A percentile compares a stretch with the other conserved stretches of the same genome.
phyloP scores from a whole-genome alignment of 345 rosid species.

The Gossypium ekmanianum region DNA sequence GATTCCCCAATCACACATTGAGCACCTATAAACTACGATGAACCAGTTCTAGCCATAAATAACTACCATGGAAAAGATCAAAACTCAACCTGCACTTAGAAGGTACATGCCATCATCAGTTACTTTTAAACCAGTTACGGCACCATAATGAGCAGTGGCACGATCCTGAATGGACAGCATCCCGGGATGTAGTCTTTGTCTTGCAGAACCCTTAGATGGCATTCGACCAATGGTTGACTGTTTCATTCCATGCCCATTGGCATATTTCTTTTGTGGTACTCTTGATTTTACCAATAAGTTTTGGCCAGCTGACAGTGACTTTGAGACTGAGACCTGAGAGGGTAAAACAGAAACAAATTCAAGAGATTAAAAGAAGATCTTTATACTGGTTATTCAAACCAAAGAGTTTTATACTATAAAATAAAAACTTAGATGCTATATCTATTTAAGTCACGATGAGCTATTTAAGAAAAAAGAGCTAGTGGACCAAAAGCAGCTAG shows the following conservation, averaged over 20 bases:
- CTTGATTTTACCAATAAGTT: constrained; percentile 35
- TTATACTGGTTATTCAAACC: not conserved
- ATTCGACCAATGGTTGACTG: constrained; percentile 46
- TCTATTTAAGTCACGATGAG: constrained; percentile 18
- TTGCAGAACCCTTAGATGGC: constrained; percentile 48
- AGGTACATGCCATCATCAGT: constrained; percentile 92
- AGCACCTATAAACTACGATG: not conserved
- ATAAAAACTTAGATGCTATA: not conserved
- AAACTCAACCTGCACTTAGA: constrained; percentile 76
- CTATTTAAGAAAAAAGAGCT: not conserved
- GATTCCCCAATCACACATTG: not conserved
- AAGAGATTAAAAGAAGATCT: not conserved
- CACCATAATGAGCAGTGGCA: constrained; percentile 95
- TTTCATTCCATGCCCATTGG: constrained; percentile 54
- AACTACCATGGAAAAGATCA: constrained; percentile 1
- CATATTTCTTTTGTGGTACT: constrained; percentile 39
- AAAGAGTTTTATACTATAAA: not conserved
- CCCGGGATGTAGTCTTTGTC: constrained; percentile 83
- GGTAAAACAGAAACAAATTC: not conserved
- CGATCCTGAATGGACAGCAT: constrained; percentile 74
- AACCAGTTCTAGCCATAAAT: not conserved
- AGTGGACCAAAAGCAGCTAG: constrained; percentile 6
- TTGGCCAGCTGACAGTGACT: constrained; percentile 40
- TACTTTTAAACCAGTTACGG: constrained; percentile 74
- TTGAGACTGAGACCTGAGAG: constrained; percentile 46